Base-by-base conservation (phyloP, 495 filamentous ascomycete species). In the Penicillium cosmopolitanum region DNA sequence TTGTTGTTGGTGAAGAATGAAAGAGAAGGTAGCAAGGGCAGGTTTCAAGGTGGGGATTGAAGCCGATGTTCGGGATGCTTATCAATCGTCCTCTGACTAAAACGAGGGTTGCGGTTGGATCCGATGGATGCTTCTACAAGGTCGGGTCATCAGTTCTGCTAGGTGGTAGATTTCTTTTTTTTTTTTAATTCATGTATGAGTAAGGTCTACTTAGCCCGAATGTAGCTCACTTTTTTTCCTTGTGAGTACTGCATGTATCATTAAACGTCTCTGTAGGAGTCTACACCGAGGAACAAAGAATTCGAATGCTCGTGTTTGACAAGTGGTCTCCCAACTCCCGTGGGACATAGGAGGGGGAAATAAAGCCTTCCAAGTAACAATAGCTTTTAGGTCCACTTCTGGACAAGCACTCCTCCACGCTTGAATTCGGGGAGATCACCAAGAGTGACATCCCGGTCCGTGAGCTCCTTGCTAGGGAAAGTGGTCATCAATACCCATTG, bases 381-480 rank as follows among this genome's bases (percentile, higher is more conserved):
- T 48, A 6, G 35, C 13, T 15, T 53, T 18, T 38, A 91, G 65
- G 76, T 76, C 91, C 91, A 96, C 77, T 96, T 96, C 69, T 96
- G 93, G 53, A 97, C 90, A 35, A 93, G 87, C 5, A 89, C 91
- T 23, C 93, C 93, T 42, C 87, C 87, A 15, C 87, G 77, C 73
- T 92, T 96, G 76, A 96, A 93, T 55, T 96, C 93, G 1, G 85
- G 66, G 72, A 96, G 77, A 35, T 96, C 91, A 1, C 89, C 90
- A 40, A 97, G 71, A 5, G 83, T 84, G 57, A 76, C 75, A 1
- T 65, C 72, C 70, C 88, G 86, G 58, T 98, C 92, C 18, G 78
- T 88, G 52, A 97, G 83, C 64, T 98, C 94, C 76, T 92, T 96
- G 73, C 88, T 97, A 3, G 96, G 95, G 73, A 98, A 98, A 0